These are phyloP conservation scores for Aspergillus brasiliensis DNA, from an alignment of 2,329 filamentous ascomycete genomes.

Conservation along the genomic window DNA sequence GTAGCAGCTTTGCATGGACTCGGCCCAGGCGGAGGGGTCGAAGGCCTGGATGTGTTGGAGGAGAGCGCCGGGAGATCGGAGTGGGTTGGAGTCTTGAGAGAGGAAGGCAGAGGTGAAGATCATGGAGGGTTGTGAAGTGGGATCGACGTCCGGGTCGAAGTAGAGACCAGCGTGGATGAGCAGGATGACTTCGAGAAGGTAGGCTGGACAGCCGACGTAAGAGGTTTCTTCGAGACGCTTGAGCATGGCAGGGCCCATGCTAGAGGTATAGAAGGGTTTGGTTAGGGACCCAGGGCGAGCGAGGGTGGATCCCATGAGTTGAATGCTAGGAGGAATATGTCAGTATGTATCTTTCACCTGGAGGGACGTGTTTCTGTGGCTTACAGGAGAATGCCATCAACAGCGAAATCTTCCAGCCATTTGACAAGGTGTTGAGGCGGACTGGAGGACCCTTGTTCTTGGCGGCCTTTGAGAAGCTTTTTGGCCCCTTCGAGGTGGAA, in stretches of 20 bases:
- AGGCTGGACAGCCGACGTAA: slow-evolving; percentile 46
- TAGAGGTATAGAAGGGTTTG: slow-evolving; percentile 40
- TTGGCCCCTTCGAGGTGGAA: slow-evolving; percentile 56
- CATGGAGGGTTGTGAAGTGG: slow-evolving; percentile 29
- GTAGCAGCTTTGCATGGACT: slow-evolving; percentile 39
- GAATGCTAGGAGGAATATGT: slow-evolving; percentile 28
- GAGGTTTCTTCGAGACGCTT: slow-evolving; percentile 44
- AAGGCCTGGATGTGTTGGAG: slow-evolving; percentile 43
- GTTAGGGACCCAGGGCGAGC: slow-evolving; percentile 42
- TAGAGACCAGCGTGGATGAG: slow-evolving; percentile 44
- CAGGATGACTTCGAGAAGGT: slow-evolving; percentile 44
- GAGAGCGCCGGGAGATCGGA: slow-evolving; percentile 35
- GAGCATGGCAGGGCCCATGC: slow-evolving; percentile 39
- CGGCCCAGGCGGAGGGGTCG: slow-evolving; percentile 40
- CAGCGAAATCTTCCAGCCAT: slow-evolving; percentile 39
- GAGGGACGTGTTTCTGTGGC: slow-evolving; percentile 6
- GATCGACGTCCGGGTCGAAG: slow-evolving; percentile 28
- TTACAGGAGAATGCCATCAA: slow-evolving; percentile 42
- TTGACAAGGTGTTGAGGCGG: slow-evolving; percentile 30
- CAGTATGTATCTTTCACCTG: not conserved
- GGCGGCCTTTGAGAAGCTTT: slow-evolving; percentile 46
- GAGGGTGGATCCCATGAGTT: slow-evolving; percentile 47
- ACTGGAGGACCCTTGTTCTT: slow-evolving; percentile 22
- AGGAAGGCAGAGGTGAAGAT: slow-evolving; percentile 31
- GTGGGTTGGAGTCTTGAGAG: slow-evolving; percentile 29